Evolutionary conservation across 2,329 filamentous ascomycete genomes (phyloP), one percentile per base, ranked within the genome.

Genomic region (Fusarium decemcellulare): DNA sequence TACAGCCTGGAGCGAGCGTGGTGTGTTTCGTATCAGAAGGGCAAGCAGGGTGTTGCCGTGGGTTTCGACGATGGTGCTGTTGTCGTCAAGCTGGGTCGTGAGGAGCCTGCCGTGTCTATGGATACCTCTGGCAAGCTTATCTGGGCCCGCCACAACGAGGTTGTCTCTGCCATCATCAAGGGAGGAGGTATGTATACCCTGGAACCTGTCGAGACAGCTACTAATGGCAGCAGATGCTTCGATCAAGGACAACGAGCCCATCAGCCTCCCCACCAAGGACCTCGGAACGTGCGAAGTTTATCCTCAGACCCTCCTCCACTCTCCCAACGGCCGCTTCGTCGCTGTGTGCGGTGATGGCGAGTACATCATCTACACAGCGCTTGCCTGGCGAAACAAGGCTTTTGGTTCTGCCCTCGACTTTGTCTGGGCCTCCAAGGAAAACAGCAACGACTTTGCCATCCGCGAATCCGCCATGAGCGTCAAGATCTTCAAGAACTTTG

Each of bases 1-100:
- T 99, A 99, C 80, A 96, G 95, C 32, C 84, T 99, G 51, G 96
- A 99, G 81, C 90, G 96, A 76, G 96, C 95, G 59, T 99, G 96
- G 96, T 98, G 96, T 88, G 94, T 98, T 47, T 92, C 94, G 29
- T 98, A 97, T 78, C 96, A 99, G 80, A 92, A 94, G 79, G 95
- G 95, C 71, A 94, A 93, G 84, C 96, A 98, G 80, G 94, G 95
- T 15, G 90, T 99, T 71, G 96, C 95, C 8, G 93, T 98, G 74
- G 96, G 96, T 80, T 99, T 97, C 79, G 96, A 99, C 70, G 96
- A 99, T 81, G 96, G 96, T 79, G 95, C 95, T 5, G 95, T 99
- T 4, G 96, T 99, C 46, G 93, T 99, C 61, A 98, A 98, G 82
- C 95, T 99, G 86, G 96, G 96, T 72, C 90, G 96, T 67, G 96